A percentile compares a stretch with the other conserved stretches of the same genome.
Evolutionary conservation across 768 basidiomycete species (phyloP).

Genomic region (Saitozyma sp.): DNA sequence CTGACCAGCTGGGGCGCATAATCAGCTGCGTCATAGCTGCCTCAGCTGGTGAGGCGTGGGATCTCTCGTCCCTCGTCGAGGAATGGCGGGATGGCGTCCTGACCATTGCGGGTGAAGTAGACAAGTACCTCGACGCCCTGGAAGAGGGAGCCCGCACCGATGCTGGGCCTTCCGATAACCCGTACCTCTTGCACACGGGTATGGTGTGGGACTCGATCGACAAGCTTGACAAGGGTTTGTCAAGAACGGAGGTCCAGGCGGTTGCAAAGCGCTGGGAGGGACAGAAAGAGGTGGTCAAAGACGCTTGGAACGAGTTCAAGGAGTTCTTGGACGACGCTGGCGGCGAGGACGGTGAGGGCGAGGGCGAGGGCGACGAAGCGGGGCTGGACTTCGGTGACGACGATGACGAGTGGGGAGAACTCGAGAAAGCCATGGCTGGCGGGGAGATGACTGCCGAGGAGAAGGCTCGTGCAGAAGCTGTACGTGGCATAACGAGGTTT

Average conservation of each 20-base stretch:
- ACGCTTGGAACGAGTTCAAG: conserved; percentile 47
- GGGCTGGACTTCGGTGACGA: conserved; percentile 13
- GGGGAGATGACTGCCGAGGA: conserved; percentile 27
- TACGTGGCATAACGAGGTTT: conserved; percentile 14
- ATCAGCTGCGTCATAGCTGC: conserved; percentile 29
- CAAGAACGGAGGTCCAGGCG: conserved; percentile 23
- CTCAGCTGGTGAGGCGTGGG: neutral
- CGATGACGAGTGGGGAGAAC: conserved; percentile 20
- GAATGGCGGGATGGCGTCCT: conserved; percentile 36
- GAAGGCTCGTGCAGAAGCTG: conserved; percentile 21
- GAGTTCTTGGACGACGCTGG: conserved; percentile 31
- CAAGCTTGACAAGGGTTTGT: conserved; percentile 8
- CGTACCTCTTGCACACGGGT: conserved; percentile 38
- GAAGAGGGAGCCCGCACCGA: neutral
- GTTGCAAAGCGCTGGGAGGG: conserved; percentile 26
- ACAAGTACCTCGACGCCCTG: conserved; percentile 17
- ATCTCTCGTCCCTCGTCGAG: conserved; percentile 16
- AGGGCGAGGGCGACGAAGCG: conserved; percentile 6
- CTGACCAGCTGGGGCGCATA: conserved; percentile 21
- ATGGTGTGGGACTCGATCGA: conserved; percentile 43
- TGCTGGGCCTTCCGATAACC: conserved; percentile 3
- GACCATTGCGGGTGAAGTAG: conserved; percentile 15
- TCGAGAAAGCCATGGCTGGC: conserved; percentile 21
- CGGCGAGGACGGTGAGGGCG: conserved; percentile 9
- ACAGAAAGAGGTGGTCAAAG: conserved; percentile 34